Evolutionary conservation across 2,329 filamentous ascomycete species (phyloP).

Genomic region (Colletotrichum filicis): DNA sequence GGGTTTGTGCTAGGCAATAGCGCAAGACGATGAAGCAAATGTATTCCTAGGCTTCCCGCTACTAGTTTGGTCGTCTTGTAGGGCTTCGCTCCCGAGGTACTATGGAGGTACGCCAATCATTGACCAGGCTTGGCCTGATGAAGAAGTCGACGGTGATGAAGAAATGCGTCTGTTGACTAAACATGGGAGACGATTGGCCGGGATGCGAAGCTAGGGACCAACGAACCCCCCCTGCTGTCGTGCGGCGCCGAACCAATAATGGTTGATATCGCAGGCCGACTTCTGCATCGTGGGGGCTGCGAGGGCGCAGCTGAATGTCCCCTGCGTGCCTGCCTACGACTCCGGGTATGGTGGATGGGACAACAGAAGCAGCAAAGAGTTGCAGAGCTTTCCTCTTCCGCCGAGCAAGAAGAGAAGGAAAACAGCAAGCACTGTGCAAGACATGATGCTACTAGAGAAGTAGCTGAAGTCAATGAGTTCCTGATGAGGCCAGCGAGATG

Average conservation of each 20-base stretch:
- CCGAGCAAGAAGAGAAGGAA: background rate
- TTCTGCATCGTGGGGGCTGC: slow-evolving; percentile 28
- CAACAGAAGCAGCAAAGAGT: background rate
- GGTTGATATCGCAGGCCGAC: slow-evolving; percentile 8
- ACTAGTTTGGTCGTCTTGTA: slow-evolving; percentile 15
- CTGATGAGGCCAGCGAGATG: background rate
- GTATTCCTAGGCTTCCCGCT: slow-evolving; percentile 14
- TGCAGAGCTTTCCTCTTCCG: background rate
- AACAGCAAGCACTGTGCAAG: slow-evolving; percentile 2
- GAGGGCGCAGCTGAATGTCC: slow-evolving; percentile 29
- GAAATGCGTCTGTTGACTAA: slow-evolving; percentile 28
- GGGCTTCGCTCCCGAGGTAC: slow-evolving; percentile 7
- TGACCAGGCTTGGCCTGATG: slow-evolving; percentile 15
- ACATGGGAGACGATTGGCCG: slow-evolving; percentile 13
- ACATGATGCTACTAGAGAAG: background rate
- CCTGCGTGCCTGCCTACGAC: slow-evolving; percentile 28
- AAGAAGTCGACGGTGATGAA: slow-evolving; percentile 8
- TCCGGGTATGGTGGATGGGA: background rate
- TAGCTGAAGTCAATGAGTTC: slow-evolving; percentile 9
- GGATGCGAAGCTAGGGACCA: slow-evolving; percentile 21
- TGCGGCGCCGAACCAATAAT: slow-evolving; percentile 31
- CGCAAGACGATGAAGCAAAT: slow-evolving; percentile 18
- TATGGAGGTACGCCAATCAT: slow-evolving; percentile 8
- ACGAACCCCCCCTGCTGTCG: slow-evolving; percentile 5
- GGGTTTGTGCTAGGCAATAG: slow-evolving; percentile 6